Conservation (phyloP, 208 protist species). For the Wallacemonas rigidus region DNA sequence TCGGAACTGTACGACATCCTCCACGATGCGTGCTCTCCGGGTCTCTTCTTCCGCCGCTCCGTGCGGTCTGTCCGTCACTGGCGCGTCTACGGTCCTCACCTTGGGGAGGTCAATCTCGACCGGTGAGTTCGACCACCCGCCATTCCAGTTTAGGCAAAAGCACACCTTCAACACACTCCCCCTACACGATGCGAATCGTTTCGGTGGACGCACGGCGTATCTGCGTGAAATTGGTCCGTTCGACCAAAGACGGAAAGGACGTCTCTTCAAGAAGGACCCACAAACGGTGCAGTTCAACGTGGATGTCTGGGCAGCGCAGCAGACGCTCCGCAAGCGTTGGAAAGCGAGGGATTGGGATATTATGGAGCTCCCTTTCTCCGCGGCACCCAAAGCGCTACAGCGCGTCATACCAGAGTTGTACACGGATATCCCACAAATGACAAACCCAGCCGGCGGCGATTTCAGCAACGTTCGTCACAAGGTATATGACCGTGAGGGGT, state of each 20-base stretch:
- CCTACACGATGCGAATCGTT: constrained; percentile 84
- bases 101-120: constrained; percentile 44
- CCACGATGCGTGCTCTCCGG: constrained; percentile 6
- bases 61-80: not conserved
- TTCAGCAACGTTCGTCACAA: constrained; percentile 84
- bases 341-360: constrained; percentile 89
- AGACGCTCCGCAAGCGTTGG: constrained; percentile 87
- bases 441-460: constrained; percentile 49
- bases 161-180: constrained; percentile 89
- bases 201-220: constrained; percentile 84
- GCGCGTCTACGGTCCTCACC: not conserved
- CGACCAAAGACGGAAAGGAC: constrained; percentile 71
- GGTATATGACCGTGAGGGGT: constrained; percentile 76
- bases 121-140: constrained; percentile 74
- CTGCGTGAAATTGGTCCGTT: constrained; percentile 84
- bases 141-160: constrained; percentile 58
- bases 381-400: constrained; percentile 79
- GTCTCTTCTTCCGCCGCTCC: not conserved
- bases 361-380: constrained; percentile 80
- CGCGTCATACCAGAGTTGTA: constrained; percentile 89
- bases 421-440: constrained; percentile 85
- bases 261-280: constrained; percentile 81
- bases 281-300: constrained; percentile 87
- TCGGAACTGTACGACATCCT: not conserved
- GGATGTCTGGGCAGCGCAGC: constrained; percentile 89